These are phyloP conservation scores for Colletotrichum tabaci DNA, from an alignment of 2,329 filamentous ascomycete genomes.

Conservation along the genomic window DNA sequence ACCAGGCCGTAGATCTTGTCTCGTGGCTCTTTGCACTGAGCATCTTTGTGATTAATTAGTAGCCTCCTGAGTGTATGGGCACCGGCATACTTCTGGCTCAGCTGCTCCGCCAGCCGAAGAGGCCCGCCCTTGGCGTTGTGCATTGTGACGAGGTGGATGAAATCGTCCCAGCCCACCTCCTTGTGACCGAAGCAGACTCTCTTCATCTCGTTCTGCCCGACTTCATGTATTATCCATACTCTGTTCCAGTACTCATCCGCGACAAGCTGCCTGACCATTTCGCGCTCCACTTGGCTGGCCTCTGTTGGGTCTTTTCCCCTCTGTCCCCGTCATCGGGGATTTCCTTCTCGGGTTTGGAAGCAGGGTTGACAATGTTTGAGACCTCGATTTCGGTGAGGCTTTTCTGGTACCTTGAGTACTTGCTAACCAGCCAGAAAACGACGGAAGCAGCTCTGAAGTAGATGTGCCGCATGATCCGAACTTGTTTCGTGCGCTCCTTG, in stretches of 20 bases:
- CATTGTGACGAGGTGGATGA: conserved; percentile 42
- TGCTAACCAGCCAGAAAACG: conserved; percentile 27
- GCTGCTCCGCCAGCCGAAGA: conserved; percentile 42
- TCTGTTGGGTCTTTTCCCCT: no score
- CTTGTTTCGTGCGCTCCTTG: conserved; percentile 36
- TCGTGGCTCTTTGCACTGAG: conserved; percentile 48
- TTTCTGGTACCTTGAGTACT: not conserved
- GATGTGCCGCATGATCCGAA: conserved; percentile 39
- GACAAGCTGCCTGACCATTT: conserved; percentile 26
- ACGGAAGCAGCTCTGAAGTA: conserved; percentile 33
- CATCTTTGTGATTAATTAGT: conserved; percentile 45
- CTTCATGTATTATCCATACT: conserved; percentile 47
- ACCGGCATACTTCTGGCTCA: conserved; percentile 1
- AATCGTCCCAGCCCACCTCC: conserved; percentile 41
- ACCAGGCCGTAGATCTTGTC: conserved; percentile 52
- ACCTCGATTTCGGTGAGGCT: no score
- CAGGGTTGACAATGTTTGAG: no score
- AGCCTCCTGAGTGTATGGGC: conserved; percentile 32
- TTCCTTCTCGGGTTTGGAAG: no score
- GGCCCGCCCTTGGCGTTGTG: conserved; percentile 39
- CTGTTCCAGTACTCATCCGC: conserved; percentile 10
- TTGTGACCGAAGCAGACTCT: conserved; percentile 45
- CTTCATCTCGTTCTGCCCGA: conserved; percentile 44
- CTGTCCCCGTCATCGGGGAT: no score
- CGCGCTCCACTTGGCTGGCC: not conserved